Percentiles rank a stretch among this genome's conserved stretches.
These are phyloP conservation scores for Goffeauzyma gilvescens DNA, from an alignment of 768 basidiomycete species.

Conservation along the genomic window DNA sequence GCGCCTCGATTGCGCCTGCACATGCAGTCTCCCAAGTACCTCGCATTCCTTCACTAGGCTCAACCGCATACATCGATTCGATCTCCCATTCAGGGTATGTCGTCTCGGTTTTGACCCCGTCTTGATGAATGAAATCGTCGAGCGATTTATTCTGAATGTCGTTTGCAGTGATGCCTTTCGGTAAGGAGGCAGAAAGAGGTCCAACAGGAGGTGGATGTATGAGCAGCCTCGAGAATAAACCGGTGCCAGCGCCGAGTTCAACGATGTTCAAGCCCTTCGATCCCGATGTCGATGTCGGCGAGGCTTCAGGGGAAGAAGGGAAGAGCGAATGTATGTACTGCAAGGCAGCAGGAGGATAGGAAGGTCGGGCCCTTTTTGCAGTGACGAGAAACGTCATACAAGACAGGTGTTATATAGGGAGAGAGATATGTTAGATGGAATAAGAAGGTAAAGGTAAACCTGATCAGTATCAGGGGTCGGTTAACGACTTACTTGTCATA, in stretches of 20 bases:
- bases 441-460: background rate
- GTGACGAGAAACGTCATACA: background rate
- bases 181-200: background rate
- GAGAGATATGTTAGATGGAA: too few relatives aligned
- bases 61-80: constrained; percentile 46
- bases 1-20: background rate
- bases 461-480: background rate
- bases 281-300: too few relatives aligned
- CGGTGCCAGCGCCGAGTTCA: constrained; percentile 69
- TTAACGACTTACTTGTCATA: constrained; percentile 5
- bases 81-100: constrained; percentile 34
- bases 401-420: too few relatives aligned
- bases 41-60: constrained; percentile 75
- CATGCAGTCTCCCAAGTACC: constrained; percentile 38
- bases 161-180: background rate
- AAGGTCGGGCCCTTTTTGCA: constrained; percentile 49
- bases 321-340: constrained; percentile 42
- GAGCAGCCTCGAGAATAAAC: constrained; percentile 69
- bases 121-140: too few relatives aligned
- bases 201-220: constrained; percentile 30
- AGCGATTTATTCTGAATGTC: background rate
- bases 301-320: constrained; percentile 18
- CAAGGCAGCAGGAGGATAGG: constrained; percentile 52
- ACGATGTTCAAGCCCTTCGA: constrained; percentile 12
- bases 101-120: constrained; percentile 40